A percentile compares a stretch with the other conserved stretches of the same genome.
Evolutionary conservation across 345 rosid species (phyloP).

Genomic region (Cardiospermum halicacabum): DNA sequence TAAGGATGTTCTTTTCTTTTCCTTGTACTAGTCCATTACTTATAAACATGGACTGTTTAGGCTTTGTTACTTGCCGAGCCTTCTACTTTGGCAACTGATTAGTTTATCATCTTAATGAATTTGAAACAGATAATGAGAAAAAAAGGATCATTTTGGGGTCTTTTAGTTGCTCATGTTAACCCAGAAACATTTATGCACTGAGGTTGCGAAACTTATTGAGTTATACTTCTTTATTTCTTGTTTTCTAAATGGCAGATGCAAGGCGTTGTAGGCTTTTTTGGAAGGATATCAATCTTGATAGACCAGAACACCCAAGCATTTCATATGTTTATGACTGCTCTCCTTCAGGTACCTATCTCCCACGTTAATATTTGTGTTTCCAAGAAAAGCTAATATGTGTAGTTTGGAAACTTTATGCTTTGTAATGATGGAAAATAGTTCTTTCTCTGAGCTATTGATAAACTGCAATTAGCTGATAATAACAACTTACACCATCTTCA

Average conservation of each 20-base stretch:
- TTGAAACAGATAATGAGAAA: no score
- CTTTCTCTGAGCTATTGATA: background rate
- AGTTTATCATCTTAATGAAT: background rate
- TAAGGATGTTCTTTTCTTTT: constrained; percentile 22
- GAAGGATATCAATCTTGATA: constrained; percentile 70
- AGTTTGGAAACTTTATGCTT: background rate
- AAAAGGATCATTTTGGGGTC: no score
- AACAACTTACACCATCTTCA: constrained; percentile 10
- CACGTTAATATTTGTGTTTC: no score
- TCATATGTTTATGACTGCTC: constrained; percentile 88
- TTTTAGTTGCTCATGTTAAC: no score
- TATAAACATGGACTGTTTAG: background rate
- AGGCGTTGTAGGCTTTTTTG: constrained; percentile 77
- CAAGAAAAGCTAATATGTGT: no score
- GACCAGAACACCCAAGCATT: constrained; percentile 90
- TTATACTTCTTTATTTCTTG: background rate
- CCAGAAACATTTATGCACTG: background rate
- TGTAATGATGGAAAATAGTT: background rate
- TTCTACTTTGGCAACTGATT: background rate
- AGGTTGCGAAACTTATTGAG: constrained; percentile 1
- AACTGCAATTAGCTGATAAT: background rate
- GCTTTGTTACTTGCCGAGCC: background rate
- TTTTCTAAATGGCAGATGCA: constrained; percentile 56
- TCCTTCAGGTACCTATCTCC: constrained; percentile 67
- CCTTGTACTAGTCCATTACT: background rate